Evolutionary conservation across 2,329 filamentous ascomycete species (phyloP).

Genomic region (Sporothrix globosa): DNA sequence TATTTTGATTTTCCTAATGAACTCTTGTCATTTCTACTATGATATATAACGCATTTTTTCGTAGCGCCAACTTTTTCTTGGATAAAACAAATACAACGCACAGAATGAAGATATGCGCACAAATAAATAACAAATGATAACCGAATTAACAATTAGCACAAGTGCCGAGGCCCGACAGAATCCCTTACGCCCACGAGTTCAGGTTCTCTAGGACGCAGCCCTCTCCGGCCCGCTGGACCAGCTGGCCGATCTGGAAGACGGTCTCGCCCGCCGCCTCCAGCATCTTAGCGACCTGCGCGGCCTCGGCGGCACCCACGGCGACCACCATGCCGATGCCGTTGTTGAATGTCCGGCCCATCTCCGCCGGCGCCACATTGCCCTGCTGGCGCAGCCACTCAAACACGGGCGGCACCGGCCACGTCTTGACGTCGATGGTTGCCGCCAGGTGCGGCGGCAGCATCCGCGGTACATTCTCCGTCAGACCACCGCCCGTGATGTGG

Average conservation of each 20-base stretch:
- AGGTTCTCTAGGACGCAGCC: conserved; percentile 67
- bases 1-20: neutral
- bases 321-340: conserved; percentile 95
- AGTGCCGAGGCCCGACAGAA: too few relatives aligned
- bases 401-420: conserved; percentile 76
- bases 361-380: conserved; percentile 70
- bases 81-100: conserved; percentile 2
- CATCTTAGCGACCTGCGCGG: conserved; percentile 60
- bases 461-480: conserved; percentile 90
- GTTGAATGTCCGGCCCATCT: conserved; percentile 95
- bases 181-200: conserved; percentile 44
- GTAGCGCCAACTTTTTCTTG: conserved; percentile 20
- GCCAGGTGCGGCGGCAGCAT: conserved; percentile 81
- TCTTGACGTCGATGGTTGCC: conserved; percentile 75
- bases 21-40: neutral
- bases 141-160: neutral
- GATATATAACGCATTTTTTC: conserved; percentile 3
- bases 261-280: conserved; percentile 72
- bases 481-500: conserved; percentile 94
- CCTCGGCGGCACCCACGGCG: conserved; percentile 76
- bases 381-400: conserved; percentile 82
- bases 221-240: conserved; percentile 60
- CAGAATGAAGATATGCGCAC: neutral
- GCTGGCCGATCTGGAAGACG: conserved; percentile 73
- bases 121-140: neutral